These are phyloP conservation scores for Eutrema salsugineum DNA, from an alignment of 441 rosid genomes.

Conservation along the genomic window DNA sequence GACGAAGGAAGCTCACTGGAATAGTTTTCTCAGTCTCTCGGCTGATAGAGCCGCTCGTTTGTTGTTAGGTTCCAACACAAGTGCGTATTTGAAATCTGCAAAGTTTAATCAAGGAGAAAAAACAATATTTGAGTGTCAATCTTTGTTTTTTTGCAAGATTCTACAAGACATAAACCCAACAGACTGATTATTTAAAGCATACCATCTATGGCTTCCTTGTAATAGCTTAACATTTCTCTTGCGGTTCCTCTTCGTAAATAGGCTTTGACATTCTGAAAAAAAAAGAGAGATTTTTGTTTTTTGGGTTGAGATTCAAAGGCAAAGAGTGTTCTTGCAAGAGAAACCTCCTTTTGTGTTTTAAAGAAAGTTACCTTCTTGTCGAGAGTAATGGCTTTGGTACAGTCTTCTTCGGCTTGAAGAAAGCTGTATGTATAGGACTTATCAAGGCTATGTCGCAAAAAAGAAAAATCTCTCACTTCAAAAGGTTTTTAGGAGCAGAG, in stretches of 20 bases:
- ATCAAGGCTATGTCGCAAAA: background rate
- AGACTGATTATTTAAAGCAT: background rate
- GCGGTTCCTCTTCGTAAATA: constrained; percentile 96
- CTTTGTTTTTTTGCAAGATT: background rate
- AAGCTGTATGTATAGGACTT: constrained; percentile 45
- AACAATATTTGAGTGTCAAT: background rate
- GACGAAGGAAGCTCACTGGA: constrained; percentile 39
- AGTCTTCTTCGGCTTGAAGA: constrained; percentile 87
- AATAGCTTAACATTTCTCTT: constrained; percentile 77
- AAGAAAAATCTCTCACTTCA: background rate
- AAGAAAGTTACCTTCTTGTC: constrained; percentile 76
- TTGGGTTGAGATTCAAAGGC: background rate
- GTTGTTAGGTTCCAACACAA: constrained; percentile 93
- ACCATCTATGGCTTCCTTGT: constrained; percentile 89
- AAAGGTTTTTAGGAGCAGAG: background rate
- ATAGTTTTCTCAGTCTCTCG: constrained; percentile 63
- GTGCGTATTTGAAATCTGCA: constrained; percentile 79
- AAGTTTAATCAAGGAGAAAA: background rate
- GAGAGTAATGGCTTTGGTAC: constrained; percentile 74
- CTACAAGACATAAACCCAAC: background rate
- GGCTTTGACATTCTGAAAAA: constrained; percentile 77
- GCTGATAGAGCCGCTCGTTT: constrained; percentile 79
- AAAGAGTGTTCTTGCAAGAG: background rate
- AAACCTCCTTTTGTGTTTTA: background rate
- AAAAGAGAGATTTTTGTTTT: background rate